These are phyloP conservation scores for Amanita fuliginea DNA, from an alignment of 768 basidiomycete species.

Conservation along the genomic window DNA sequence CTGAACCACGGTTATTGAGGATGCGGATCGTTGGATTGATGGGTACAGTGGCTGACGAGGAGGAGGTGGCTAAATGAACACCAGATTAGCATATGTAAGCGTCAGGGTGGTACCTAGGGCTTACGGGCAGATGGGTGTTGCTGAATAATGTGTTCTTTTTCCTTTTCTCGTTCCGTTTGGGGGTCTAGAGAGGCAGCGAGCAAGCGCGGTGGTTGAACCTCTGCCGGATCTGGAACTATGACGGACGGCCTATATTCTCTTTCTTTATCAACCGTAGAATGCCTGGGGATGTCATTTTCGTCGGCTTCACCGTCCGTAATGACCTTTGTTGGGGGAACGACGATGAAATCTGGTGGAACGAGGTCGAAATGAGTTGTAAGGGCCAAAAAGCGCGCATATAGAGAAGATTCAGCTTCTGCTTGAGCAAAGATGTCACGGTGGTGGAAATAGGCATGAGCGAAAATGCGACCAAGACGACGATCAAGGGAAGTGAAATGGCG, in stretches of 20 bases:
- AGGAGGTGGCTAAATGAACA: neutral
- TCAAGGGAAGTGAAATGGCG: constrained; percentile 88
- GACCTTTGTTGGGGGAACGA: constrained; percentile 43
- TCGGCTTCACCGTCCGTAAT: constrained; percentile 5
- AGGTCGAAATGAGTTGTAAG: constrained; percentile 73
- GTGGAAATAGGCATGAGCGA: constrained; percentile 94
- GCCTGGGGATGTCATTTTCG: constrained; percentile 12
- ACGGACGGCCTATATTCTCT: neutral
- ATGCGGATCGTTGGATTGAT: neutral
- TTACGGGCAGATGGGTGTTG: neutral
- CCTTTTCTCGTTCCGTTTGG: constrained; percentile 3
- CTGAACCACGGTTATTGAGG: neutral
- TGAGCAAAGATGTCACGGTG: constrained; percentile 88
- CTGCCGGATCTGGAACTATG: constrained; percentile 4
- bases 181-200: constrained; percentile 30
- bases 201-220: constrained; percentile 27
- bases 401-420: constrained; percentile 80
- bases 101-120: neutral
- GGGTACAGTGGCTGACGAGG: neutral
- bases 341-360: constrained; percentile 74
- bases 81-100: neutral
- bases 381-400: constrained; percentile 84
- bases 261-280: constrained; percentile 7
- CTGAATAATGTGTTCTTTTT: neutral
- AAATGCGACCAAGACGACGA: constrained; percentile 86